Evolutionary conservation across 2,329 filamentous ascomycete genomes (phyloP), one percentile per base, ranked within the genome.

Genomic region (Aspergillus thermomutatus): DNA sequence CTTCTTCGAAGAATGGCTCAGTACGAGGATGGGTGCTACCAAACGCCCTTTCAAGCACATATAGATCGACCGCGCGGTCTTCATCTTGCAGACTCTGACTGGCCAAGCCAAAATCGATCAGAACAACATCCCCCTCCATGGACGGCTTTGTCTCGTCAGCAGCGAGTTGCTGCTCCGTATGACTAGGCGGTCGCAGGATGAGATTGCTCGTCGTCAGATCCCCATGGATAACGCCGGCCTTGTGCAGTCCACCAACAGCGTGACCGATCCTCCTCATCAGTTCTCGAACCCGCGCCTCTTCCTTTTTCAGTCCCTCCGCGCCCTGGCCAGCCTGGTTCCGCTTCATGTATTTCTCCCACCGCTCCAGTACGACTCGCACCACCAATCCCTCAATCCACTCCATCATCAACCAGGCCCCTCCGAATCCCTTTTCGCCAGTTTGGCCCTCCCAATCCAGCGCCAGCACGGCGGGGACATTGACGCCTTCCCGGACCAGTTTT

Each of bases 201-300:
- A 99, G 82, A 76, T 99, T 99, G 77, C 92, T 97, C 61, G 92
- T 99, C 59, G 94, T 99, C 77, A 99, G 76, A 77, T 99, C 94
- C 43, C 94, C 94, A 77, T 99, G 94, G 57, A 96, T 87, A 55
- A 97, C 84, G 17, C 93, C 93, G n/a, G 86, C 82, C 54, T 82
- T 83, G 79, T 99, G 94, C 79, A 99, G 79, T 54, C 74, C 82
- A 7, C 89, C 92, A 17, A 96, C 83, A 2, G 87, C 86, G 4
- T 72, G 69, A 1, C 91, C 92, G 58, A 96, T 86, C 61, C 83
- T 80, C 49, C 80, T 76, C 84, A 96, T 86, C 59, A 96, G 76
- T 11, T 71, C 79, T 48, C 82, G 77, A 17, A 92, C 74, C 34
- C 79, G 79, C 37, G 70, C 71, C 60, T 85, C 81, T n/a, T 79